Base-by-base conservation (phyloP, 2,329 filamentous ascomycete genomes). In the Bertia moriformis region DNA sequence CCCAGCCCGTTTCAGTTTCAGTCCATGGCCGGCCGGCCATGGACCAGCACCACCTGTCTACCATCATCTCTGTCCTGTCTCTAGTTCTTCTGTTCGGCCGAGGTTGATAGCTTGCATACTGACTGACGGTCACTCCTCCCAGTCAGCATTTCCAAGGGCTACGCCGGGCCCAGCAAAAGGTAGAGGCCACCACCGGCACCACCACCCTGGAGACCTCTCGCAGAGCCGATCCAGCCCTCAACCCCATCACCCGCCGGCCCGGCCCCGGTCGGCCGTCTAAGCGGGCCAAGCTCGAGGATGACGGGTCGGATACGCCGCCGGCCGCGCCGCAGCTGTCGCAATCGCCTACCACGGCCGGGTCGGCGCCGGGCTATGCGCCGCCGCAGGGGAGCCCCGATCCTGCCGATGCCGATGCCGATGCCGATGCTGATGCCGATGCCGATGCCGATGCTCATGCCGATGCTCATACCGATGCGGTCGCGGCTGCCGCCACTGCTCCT, bases 111-210 rank as follows among this genome's bases (percentile, higher is more conserved):
- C n/a, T n/a, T 27, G 7, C n/a, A 27, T 27, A 27, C 22, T 27
- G 7, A 27, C 22, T n/a, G n/a, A n/a, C n/a, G n/a, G 7, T 27
- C n/a, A n/a, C n/a, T n/a, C n/a, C n/a, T n/a, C n/a, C n/a, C 22
- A 76, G 71, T 27, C 72, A 76, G 60, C 72, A 76, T 48, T 76
- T 76, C 41, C 72, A 76, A 48, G 70, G 71, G 19, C 61, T 77
- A 14, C 61, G 71, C 18, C 58, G 71, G 32, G 63, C 68, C 17
- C 68, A 73, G 48, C 65, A 69, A 46, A 74, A 73, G 48, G 51
- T 59, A 14, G 70, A 72, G 14, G n/a, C n/a, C n/a, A n/a, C n/a
- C n/a, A n/a, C n/a, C n/a, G 40, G 14, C 14, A 37, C 60, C 5
- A 41, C 50, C 17, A 36, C 44, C 18, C 42, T 48, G 7, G 60